These are phyloP conservation scores for Bruguiera sexangula DNA, from an alignment of 345 rosid genomes.

Conservation along the genomic window DNA sequence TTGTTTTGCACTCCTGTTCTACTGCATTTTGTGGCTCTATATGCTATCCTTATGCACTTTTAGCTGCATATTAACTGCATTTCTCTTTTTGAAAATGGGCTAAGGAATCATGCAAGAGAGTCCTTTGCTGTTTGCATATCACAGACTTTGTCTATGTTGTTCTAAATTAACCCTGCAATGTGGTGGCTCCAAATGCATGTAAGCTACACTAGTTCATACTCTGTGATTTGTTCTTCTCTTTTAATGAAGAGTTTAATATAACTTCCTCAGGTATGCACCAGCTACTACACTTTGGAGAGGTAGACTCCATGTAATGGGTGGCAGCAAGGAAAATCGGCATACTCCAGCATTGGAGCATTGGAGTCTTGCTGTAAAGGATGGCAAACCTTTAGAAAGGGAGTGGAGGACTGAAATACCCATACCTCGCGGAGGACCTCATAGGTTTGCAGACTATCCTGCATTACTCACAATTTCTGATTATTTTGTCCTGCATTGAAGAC, in stretches of 20 bases:
- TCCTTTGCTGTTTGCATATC: too few relatives aligned
- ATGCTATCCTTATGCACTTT: too few relatives aligned
- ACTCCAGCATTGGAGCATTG: conserved; percentile 86
- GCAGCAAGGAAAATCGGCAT: conserved; percentile 87
- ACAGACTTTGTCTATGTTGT: too few relatives aligned
- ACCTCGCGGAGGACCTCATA: conserved; percentile 98
- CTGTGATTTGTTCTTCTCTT: too few relatives aligned
- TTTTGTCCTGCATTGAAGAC: too few relatives aligned
- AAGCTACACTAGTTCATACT: background rate
- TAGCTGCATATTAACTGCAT: too few relatives aligned
- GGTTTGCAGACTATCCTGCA: conserved; percentile 38
- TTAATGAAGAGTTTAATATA: background rate
- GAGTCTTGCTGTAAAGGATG: conserved; percentile 90
- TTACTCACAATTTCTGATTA: too few relatives aligned
- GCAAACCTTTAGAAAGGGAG: conserved; percentile 71
- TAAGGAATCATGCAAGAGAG: too few relatives aligned
- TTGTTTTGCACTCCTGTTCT: too few relatives aligned
- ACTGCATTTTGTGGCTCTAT: too few relatives aligned
- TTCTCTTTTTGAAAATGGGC: too few relatives aligned
- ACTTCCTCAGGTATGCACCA: conserved; percentile 78
- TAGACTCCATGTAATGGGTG: conserved; percentile 98
- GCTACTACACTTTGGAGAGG: conserved; percentile 98
- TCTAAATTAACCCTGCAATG: too few relatives aligned
- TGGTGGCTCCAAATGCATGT: background rate
- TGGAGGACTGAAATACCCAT: conserved; percentile 92